These are phyloP conservation scores for Suhomyces bokatorum DNA, from an alignment of 1,139 yeast genomes.

Conservation along the genomic window DNA sequence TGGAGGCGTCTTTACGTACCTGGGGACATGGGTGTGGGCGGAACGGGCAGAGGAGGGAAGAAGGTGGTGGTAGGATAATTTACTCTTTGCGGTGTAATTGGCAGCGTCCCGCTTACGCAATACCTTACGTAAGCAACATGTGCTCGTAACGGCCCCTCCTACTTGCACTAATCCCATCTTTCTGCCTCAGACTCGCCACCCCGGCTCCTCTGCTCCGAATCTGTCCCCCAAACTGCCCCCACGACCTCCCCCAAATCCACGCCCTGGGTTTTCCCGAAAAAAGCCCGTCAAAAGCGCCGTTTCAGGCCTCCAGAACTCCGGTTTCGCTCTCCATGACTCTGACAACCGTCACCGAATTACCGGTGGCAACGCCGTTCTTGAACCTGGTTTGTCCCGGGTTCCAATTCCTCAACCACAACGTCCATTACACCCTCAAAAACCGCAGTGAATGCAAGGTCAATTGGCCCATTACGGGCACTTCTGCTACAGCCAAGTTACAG, in stretches of 20 bases:
- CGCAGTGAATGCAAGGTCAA: constrained; percentile 16
- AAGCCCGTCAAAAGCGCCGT: not conserved
- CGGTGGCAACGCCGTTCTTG: constrained; percentile 33
- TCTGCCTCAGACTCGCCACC: not conserved
- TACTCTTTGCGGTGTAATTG: constrained; percentile 7
- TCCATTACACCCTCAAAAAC: constrained; percentile 29
- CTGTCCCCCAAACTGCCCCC: too few relatives aligned
- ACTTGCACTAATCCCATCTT: not conserved
- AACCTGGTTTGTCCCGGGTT: constrained; percentile 45
- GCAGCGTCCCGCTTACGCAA: constrained; percentile 3
- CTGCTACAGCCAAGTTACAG: constrained; percentile 27
- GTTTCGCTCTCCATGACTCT: constrained; percentile 2
- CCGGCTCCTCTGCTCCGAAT: too few relatives aligned
- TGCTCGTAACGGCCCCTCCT: not conserved
- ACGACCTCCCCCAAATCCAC: not conserved
- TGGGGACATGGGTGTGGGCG: not conserved
- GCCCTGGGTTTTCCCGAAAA: not conserved
- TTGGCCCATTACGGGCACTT: constrained; percentile 39
- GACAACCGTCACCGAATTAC: constrained; percentile 17
- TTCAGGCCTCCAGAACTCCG: not conserved
- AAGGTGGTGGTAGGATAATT: constrained; percentile 3
- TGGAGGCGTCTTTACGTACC: not conserved
- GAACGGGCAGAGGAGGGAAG: not conserved
- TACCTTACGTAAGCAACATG: constrained; percentile 1
- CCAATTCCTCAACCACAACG: constrained; percentile 34